Base-by-base conservation (phyloP, 2,329 filamentous ascomycete genomes). In the Paracamarosporium sp. region DNA sequence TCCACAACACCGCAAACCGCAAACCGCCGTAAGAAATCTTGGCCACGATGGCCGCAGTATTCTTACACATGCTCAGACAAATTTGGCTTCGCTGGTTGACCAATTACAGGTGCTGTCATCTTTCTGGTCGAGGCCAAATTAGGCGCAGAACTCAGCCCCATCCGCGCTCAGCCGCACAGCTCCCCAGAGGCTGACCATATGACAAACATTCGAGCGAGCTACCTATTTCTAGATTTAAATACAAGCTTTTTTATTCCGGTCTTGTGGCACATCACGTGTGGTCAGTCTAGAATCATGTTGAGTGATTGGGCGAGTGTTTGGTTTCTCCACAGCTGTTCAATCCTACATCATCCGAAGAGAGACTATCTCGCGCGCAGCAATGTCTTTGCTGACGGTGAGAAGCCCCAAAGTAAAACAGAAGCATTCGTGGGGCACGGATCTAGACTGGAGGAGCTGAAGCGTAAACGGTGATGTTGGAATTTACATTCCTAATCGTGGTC, bases 161-260 rank as follows among this genome's bases (percentile, higher is more conserved):
- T 28, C n/a, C n/a, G n/a, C n/a, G 56, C 59, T 59, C 53, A 56
- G 56, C 56, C 59, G 40, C 55, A 28, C 44, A 50, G 22, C 48
- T 12, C 22, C 20, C 28, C 5, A 51, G 24, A 38, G 43, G 57
- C 56, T 56, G 57, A 62, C 47, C 13, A 30, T 15, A 44, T 50
- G 33, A 50, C 47, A 50, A 30, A 40, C 24, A 8, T 20, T 50
- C 11, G 22, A 30, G 22, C 24, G 15, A 40, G 24, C 33, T 9
- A 22, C 24, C 35, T 41, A 40, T 50, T 50, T 41, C 35, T 5
- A n/a, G 25, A 25, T 1, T 6, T 13, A 15, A 5, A 25, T 40
- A 30, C 3, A 40, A 40, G 15, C 33, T 41, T 50, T 22, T 30
- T 40, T 22, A 6, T 27, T 25, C 35, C 24, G 3, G 36, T 30